These are phyloP conservation scores for Chaetomium sp. DNA, from an alignment of 2,329 filamentous ascomycete species.

Conservation along the genomic window DNA sequence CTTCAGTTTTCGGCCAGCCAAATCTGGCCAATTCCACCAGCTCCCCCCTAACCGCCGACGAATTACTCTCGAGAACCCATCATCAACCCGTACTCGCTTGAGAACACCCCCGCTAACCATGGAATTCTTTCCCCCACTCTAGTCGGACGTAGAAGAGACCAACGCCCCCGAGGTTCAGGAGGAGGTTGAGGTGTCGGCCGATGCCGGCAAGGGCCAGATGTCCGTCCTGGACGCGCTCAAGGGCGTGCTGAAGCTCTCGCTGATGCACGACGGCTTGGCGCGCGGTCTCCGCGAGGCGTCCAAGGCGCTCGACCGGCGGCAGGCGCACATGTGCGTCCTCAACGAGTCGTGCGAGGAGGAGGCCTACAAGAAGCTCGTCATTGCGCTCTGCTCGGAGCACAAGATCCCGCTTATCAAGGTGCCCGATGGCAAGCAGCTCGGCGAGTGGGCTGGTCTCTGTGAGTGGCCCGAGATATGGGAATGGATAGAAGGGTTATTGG, in stretches of 20 bases:
- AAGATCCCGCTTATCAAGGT: slow-evolving; percentile 99
- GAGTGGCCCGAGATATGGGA: slow-evolving; percentile 42
- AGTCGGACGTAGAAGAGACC: slow-evolving; percentile 99
- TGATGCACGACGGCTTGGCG: slow-evolving; percentile 99
- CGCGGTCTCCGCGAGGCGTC: slow-evolving; percentile 96
- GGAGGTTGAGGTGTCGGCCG: slow-evolving; percentile 94
- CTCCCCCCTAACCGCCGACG: neutral
- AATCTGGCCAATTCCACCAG: neutral
- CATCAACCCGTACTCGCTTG: too few species aligned
- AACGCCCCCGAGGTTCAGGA: slow-evolving; percentile 73
- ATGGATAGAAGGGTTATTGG: too few species aligned
- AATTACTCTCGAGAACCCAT: neutral
- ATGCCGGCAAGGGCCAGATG: slow-evolving; percentile 90
- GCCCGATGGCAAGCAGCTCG: slow-evolving; percentile 97
- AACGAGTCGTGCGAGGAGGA: slow-evolving; percentile 99
- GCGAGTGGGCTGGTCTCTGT: slow-evolving; percentile 99
- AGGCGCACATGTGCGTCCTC: slow-evolving; percentile 99
- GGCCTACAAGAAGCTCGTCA: slow-evolving; percentile 99
- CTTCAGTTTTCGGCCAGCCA: neutral
- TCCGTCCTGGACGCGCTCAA: slow-evolving; percentile 97
- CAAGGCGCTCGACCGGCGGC: slow-evolving; percentile 97
- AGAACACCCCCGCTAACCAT: slow-evolving; percentile 17
- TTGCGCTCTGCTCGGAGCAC: slow-evolving; percentile 98
- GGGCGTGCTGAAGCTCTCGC: slow-evolving; percentile 95
- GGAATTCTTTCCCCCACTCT: slow-evolving; percentile 16